A percentile compares a stretch with the other conserved stretches of the same genome.
Evolutionary conservation across 116 monocot genomes (phyloP).

Genomic region (Thalassia testudinum): DNA sequence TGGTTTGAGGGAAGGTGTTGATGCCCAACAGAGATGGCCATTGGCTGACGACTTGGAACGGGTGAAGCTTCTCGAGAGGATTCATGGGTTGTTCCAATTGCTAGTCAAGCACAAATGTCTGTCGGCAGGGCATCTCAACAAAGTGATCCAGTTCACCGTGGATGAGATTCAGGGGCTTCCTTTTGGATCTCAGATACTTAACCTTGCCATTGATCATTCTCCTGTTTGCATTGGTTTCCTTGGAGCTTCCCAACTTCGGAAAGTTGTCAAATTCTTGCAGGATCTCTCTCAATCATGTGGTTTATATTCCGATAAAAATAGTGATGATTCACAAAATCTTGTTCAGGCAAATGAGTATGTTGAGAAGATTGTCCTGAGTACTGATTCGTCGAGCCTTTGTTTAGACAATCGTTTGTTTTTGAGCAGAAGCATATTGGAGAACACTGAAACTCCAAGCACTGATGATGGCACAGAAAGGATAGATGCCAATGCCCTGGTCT

Average conservation of each 20-base stretch:
- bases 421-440: slow-evolving; percentile 9
- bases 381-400: slow-evolving; percentile 26
- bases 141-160: slow-evolving; percentile 51
- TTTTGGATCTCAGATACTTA: slow-evolving; percentile 31
- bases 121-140: slow-evolving; percentile 57
- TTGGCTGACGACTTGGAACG: slow-evolving; percentile 64
- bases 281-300: slow-evolving; percentile 74
- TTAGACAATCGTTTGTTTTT: slow-evolving; percentile 26
- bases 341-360: slow-evolving; percentile 10
- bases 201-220: slow-evolving; percentile 35
- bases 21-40: slow-evolving; percentile 36
- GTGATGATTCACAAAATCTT: slow-evolving; percentile 16
- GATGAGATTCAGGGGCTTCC: slow-evolving; percentile 53
- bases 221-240: slow-evolving; percentile 70
- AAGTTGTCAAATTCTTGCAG: slow-evolving; percentile 72
- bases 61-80: slow-evolving; percentile 57
- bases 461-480: slow-evolving; percentile 12
- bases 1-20: neutral
- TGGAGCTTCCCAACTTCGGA: slow-evolving; percentile 41
- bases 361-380: slow-evolving; percentile 27
- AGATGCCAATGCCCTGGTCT: slow-evolving; percentile 39
- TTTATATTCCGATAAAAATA: slow-evolving; percentile 37
- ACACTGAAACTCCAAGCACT: slow-evolving; percentile 4
- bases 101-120: slow-evolving; percentile 63
- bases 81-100: slow-evolving; percentile 45